Base-by-base conservation (phyloP, 495 filamentous ascomycete genomes). In the Penicillium odoratum region DNA sequence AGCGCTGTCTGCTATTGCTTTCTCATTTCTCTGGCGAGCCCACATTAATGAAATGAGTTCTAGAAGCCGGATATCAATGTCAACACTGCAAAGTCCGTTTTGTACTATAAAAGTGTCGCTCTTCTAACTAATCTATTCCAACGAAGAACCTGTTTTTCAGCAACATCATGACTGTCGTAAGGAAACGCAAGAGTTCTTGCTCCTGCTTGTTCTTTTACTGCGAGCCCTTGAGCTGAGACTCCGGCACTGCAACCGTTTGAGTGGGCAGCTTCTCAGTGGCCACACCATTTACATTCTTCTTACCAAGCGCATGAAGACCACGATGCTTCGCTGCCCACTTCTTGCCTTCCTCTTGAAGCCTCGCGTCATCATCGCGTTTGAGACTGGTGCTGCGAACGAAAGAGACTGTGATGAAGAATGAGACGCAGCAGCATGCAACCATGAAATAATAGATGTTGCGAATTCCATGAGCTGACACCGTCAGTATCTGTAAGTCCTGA, bases 401-500 rank as follows among this genome's bases (percentile, higher is more conserved):
- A 18, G 21, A 46, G 6, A 55, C 26, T 2, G 52, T 46, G 4
- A 55, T 11, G 13, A 55, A 55, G 29, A 55, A 55, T 2, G 52
- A 55, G 40, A 25, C 30, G 30, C 40, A 55, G 28, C 40, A 55
- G 28, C 40, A 55, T 9, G 52, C 40, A 13, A 55, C 29, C 52
- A 55, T 55, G 29, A 55, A 55, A 18, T 55, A 55, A 16, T 55
- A 55, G 26, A 55, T 55, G 18, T 55, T 55, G 5, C 29, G 52
- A 55, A 55, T 55, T 9, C 52, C 52, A 34, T 46, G 26, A 11
- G 26, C 52, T 55, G 7, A 3, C 3, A 2, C 18, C 3, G 40
- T 55, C 26, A 55, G 28, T 18, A 34, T 13, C 13, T 16, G n/a
- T 25, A 18, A 1, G 21, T 31, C 26, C 2, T 7, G 15, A 31